Evolutionary conservation across 1,284 basidiomycete genomes (phyloP).

Genomic region (Sporisorium exsertum): DNA sequence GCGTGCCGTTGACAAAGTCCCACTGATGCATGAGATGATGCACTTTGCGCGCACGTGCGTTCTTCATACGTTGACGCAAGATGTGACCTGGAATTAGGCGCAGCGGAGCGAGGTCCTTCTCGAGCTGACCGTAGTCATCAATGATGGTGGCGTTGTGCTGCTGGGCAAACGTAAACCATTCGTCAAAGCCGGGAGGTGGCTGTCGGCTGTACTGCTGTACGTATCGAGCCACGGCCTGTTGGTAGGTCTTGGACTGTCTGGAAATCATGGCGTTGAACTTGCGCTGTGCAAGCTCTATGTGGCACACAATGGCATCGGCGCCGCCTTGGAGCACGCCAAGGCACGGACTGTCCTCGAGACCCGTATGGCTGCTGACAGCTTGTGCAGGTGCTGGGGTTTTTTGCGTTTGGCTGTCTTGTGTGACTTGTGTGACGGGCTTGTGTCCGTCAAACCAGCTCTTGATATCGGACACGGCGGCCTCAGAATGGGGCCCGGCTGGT

Average conservation of each 20-base stretch:
- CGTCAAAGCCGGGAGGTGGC: conserved; percentile 27
- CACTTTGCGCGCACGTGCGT: conserved; percentile 7
- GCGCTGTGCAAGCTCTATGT: conserved; percentile 17
- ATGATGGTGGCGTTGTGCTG: conserved; percentile 23
- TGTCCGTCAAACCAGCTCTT: neutral
- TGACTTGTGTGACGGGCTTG: neutral
- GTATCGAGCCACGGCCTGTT: conserved; percentile 20
- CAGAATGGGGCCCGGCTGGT: neutral
- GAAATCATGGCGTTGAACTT: conserved; percentile 19
- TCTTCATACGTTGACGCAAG: conserved; percentile 19
- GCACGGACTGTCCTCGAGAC: conserved; percentile 8
- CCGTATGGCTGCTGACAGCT: neutral
- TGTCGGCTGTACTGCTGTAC: conserved; percentile 21
- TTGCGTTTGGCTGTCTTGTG: neutral
- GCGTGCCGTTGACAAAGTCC: conserved; percentile 25
- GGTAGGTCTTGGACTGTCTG: conserved; percentile 23
- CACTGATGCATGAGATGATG: conserved; percentile 14
- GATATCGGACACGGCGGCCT: neutral
- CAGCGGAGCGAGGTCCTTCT: conserved; percentile 24
- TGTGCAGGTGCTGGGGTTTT: neutral
- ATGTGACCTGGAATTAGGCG: conserved; percentile 16
- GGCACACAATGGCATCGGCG: conserved; percentile 22
- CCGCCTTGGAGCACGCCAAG: conserved; percentile 12
- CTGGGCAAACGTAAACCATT: conserved; percentile 23
- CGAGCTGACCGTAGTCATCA: conserved; percentile 35